Conservation (phyloP, 1,284 basidiomycete species). For the Ceratobasidium papillatum region DNA sequence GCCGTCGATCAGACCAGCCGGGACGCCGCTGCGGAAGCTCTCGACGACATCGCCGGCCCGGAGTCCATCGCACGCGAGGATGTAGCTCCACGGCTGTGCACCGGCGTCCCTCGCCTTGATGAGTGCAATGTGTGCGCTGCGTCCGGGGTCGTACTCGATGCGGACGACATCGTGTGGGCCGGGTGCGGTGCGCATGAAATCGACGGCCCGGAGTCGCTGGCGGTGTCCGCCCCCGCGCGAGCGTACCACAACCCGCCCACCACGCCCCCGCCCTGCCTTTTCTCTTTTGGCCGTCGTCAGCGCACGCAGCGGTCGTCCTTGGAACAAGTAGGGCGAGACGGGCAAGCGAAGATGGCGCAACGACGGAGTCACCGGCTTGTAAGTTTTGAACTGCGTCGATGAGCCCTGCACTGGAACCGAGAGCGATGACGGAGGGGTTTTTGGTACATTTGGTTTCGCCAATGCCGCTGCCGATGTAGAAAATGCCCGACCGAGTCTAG, state of each 20-base stretch:
- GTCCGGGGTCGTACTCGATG: constrained; percentile 96
- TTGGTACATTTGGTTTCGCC: constrained; percentile 25
- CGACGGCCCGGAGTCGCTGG: constrained; percentile 85
- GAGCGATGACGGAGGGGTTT: constrained; percentile 22
- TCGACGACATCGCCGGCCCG: constrained; percentile 89
- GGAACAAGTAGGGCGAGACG: constrained; percentile 82
- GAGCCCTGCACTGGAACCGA: constrained; percentile 45
- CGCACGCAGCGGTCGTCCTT: constrained; percentile 81
- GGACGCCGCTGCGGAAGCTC: constrained; percentile 85
- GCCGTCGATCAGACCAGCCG: constrained; percentile 49
- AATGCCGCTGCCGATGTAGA: constrained; percentile 17
- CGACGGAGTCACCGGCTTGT: constrained; percentile 87
- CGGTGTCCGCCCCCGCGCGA: constrained; percentile 92
- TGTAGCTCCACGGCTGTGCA: constrained; percentile 69
- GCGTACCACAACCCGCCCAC: constrained; percentile 89
- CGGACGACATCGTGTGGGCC: constrained; percentile 90
- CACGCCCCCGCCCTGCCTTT: constrained; percentile 85
- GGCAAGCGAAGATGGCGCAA: constrained; percentile 88
- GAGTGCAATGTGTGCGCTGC: constrained; percentile 94
- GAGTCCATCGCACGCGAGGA: constrained; percentile 90
- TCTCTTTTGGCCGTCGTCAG: constrained; percentile 86
- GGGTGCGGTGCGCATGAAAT: constrained; percentile 80
- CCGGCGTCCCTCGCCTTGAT: constrained; percentile 67
- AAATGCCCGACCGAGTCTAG: constrained; percentile 17
- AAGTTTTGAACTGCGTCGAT: constrained; percentile 80